Conservation (phyloP, 225 moss, liverwort and hornwort species). For the Thuidium tamariscinum region DNA sequence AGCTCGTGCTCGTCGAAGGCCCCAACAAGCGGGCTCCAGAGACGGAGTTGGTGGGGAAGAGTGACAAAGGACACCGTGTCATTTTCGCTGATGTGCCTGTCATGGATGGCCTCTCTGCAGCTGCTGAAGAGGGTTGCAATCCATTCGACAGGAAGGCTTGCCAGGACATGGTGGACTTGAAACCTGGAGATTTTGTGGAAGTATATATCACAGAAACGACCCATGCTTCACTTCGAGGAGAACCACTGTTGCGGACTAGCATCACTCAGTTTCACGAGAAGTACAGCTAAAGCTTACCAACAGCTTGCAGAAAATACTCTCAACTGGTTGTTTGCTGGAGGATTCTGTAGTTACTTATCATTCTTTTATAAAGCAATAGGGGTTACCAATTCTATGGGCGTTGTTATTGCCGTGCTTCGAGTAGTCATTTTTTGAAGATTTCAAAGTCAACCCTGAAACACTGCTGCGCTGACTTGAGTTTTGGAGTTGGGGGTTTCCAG, state of each 20-base stretch:
- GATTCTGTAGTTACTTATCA: background rate
- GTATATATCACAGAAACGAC: slow-evolving; percentile 62
- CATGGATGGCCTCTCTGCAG: slow-evolving; percentile 35
- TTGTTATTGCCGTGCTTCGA: background rate
- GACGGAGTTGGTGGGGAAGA: slow-evolving; percentile 69
- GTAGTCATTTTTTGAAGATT: background rate
- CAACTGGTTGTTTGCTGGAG: background rate
- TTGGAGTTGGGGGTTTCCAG: background rate
- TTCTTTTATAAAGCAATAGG: background rate
- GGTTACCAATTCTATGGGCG: background rate
- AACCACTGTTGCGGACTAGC: slow-evolving; percentile 45
- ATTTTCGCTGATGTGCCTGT: slow-evolving; percentile 58
- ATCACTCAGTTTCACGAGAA: slow-evolving; percentile 40
- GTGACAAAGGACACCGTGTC: slow-evolving; percentile 85
- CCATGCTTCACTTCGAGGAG: slow-evolving; percentile 72
- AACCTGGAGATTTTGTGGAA: slow-evolving; percentile 77
- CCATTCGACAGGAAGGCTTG: slow-evolving; percentile 19
- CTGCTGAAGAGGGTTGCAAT: slow-evolving; percentile 21
- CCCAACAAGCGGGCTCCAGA: slow-evolving; percentile 82
- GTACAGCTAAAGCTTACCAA: background rate
- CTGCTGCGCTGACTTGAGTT: background rate
- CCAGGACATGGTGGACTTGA: slow-evolving; percentile 31
- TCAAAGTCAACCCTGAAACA: background rate
- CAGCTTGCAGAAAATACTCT: background rate
- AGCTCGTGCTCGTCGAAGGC: slow-evolving; percentile 87